Percentiles rank a stretch among this genome's conserved stretches.
phyloP scores from a whole-genome alignment of 140 eudicot genomes.

The Flaveria floridana region DNA sequence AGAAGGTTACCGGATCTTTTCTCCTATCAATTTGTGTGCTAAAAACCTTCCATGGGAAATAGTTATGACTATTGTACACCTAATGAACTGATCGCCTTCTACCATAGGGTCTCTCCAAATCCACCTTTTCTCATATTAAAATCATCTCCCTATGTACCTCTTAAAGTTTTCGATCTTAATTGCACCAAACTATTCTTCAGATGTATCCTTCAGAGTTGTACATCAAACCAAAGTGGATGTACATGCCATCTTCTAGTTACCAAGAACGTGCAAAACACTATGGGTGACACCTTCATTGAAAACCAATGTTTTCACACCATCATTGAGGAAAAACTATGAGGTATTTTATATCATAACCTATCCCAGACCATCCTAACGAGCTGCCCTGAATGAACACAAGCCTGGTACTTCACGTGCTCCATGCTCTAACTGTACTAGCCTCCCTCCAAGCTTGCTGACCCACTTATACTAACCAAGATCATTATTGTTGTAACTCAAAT shows the following conservation, averaged over 20 bases:
- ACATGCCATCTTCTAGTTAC: not conserved
- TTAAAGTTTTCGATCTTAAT: not conserved
- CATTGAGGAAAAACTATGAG: not conserved
- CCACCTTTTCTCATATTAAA: constrained; percentile 2
- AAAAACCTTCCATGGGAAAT: not conserved
- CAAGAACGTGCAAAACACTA: not conserved
- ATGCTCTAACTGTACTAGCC: not conserved
- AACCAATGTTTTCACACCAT: not conserved
- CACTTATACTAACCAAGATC: too few species aligned
- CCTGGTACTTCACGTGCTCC: not conserved
- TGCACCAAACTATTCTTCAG: not conserved
- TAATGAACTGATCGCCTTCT: not conserved
- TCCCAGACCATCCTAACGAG: not conserved
- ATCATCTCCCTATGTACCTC: not conserved
- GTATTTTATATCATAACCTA: too few species aligned
- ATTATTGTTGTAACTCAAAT: too few species aligned
- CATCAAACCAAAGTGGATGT: not conserved
- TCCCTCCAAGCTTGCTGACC: too few species aligned
- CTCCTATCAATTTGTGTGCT: not conserved
- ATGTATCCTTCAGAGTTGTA: not conserved
- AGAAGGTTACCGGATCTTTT: not conserved
- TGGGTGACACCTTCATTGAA: constrained; percentile 6
- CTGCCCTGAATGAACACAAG: not conserved
- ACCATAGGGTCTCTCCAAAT: not conserved
- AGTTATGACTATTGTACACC: not conserved